Base-by-base conservation (phyloP, 768 basidiomycete genomes). In the Podaxis sp. region DNA sequence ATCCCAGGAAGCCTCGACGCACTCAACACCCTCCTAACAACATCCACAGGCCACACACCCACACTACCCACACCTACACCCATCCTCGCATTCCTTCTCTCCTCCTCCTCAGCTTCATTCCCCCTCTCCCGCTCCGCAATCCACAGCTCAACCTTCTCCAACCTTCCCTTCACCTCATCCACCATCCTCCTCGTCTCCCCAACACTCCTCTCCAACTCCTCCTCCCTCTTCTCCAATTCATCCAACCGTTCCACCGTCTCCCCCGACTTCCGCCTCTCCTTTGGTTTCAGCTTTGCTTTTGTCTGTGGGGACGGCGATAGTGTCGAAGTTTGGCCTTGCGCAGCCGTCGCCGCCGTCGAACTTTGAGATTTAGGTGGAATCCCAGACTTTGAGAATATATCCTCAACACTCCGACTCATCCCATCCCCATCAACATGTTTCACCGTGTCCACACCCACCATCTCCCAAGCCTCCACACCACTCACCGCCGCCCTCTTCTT, bases 401-500 rank as follows among this genome's bases (percentile, higher is more conserved):
- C 59, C 36, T 48, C 59, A 36, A 61, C 36, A 47, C 59, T 54
- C 52, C 35, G 47, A n/a, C 44, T 37, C 44, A 35, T 28, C 11
- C 32, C 28, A 13, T 27, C 35, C 14, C 32, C 51, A 35, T 46
- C 59, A 23, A 60, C 51, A 21, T 54, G 44, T 48, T 61, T 55
- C 18, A 61, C 35, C 42, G 59, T 61, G 28, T 61, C 52, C n/a
- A 61, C 52, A 47, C 48, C 27, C 13, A 55, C 9, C 51, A 54
- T 61, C 52, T 61, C 52, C 59, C 59, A 61, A 54, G 59, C 59
- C 21, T 61, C 59, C 5, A 25, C 59, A 32, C 52, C 59, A 37
- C 53, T 54, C 59, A 55, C 10, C 52, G 48, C 36, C 4, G n/a
- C 47, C 53, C 59, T 61, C 52, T 47, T 61, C 53, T 50, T 55